Evolutionary conservation across 2,329 filamentous ascomycete genomes (phyloP), one percentile per base, ranked within the genome.

Genomic region (Rutstroemia sp.): DNA sequence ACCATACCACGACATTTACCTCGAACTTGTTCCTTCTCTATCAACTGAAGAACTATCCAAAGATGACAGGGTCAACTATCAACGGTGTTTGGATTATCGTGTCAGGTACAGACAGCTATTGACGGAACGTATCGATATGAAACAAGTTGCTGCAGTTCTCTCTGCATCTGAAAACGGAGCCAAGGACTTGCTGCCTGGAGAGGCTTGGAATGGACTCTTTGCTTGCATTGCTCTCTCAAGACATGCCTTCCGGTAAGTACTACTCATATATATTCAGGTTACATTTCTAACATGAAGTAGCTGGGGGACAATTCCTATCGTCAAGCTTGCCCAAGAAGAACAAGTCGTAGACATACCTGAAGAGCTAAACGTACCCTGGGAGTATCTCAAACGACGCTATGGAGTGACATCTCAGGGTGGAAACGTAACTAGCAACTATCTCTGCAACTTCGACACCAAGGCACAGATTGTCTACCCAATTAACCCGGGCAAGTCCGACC

Each of bases 281-380:
- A 23, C 16, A 25, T 16, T 34, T 16, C 9, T 56, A 52, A 56
- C 48, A 38, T 14, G 18, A 14, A 18, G 10, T 39, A 62, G 71
- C 52, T 73, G 70, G 69, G 70, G 58, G 16, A 70, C 65, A 6
- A 66, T 71, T 16, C 71, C 71, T 1, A 66, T 70, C 7, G 70
- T 72, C 14, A 64, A 62, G 16, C 59, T 68, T 10, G 71, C 69
- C 21, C 71, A 73, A 59, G 52, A 66, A 25, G 71, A 72, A 57
- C 62, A 59, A 8, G 49, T 63, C 25, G 48, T 73, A 10, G 59
- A 66, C 27, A 60, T 73, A 14, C 71, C 70, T 1, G 27, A 48
- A 0, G 66, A 70, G 41, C 65, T 73, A 6, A 61, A 65, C 10
- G 44, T 57, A 1, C 67, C 70, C 5, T 73, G 71, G 70, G 19